Conservation (phyloP, 2,329 filamentous ascomycete species). For the Pseudogymnoascus sp. region DNA sequence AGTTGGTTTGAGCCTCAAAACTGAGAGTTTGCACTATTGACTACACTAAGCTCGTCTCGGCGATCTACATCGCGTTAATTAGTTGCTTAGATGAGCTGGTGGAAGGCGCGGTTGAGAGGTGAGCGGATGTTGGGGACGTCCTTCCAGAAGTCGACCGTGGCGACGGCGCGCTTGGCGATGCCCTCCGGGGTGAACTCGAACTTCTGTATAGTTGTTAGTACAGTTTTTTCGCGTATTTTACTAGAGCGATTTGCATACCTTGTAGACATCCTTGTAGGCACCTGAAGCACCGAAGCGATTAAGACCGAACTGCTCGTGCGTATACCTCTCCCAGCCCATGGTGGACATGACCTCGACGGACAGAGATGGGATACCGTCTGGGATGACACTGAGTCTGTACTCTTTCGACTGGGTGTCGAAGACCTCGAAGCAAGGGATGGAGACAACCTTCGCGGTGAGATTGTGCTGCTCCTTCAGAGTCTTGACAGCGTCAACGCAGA, state of each 20-base stretch:
- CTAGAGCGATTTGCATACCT: conserved; percentile 44
- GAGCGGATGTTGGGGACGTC: conserved; percentile 82
- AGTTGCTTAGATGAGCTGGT: conserved; percentile 84
- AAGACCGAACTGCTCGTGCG: conserved; percentile 97
- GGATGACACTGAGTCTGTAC: conserved; percentile 86
- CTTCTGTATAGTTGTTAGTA: conserved; percentile 58
- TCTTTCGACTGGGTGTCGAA: conserved; percentile 93
- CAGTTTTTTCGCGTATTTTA: conserved; percentile 14
- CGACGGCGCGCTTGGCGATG: conserved; percentile 85
- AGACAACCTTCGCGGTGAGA: conserved; percentile 85
- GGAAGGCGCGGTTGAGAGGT: conserved; percentile 93
- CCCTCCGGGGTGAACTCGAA: conserved; percentile 99
- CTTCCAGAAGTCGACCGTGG: conserved; percentile 98
- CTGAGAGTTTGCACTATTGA: no score
- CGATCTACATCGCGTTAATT: background rate
- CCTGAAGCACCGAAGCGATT: conserved; percentile 98
- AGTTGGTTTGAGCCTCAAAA: no score
- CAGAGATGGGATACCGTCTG: conserved; percentile 86
- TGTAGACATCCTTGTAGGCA: conserved; percentile 96
- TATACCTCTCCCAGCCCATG: conserved; percentile 97
- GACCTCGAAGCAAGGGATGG: conserved; percentile 92
- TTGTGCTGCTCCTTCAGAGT: conserved; percentile 82
- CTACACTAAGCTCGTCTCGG: background rate
- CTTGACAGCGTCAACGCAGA: conserved; percentile 89
- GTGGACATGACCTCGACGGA: conserved; percentile 96